These are phyloP conservation scores for Phylloporus rhodoxanthus DNA, from an alignment of 768 basidiomycete species.

Conservation along the genomic window DNA sequence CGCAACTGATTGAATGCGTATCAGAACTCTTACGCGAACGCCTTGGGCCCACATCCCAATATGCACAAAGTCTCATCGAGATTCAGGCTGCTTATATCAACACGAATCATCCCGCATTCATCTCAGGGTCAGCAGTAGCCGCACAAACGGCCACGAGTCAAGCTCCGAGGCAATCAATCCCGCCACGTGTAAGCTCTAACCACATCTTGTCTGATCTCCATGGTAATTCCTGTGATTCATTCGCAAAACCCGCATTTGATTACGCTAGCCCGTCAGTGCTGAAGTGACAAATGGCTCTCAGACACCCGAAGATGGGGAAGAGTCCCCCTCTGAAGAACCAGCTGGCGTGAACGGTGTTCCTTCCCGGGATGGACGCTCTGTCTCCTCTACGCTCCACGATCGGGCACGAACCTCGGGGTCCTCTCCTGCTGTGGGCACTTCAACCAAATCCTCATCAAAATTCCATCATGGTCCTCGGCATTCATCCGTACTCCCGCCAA, in stretches of 20 bases:
- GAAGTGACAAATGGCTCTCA: conserved; percentile 56
- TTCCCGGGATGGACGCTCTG: conserved; percentile 58
- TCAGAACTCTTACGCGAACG: conserved; percentile 93
- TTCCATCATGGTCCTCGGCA: conserved; percentile 31
- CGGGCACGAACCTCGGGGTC: conserved; percentile 50
- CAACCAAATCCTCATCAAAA: conserved; percentile 26
- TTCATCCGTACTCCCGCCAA: conserved; percentile 23
- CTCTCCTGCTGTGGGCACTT: conserved; percentile 22
- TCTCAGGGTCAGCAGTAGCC: conserved; percentile 66
- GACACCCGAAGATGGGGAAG: conserved; percentile 57
- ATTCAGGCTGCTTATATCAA: conserved; percentile 99
- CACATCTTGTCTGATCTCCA: conserved; percentile 10
- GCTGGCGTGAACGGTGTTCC: conserved; percentile 49
- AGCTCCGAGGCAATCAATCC: conserved; percentile 38
- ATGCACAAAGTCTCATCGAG: conserved; percentile 89
- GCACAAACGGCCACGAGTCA: conserved; percentile 43
- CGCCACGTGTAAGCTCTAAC: conserved; percentile 46
- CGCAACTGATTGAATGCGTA: conserved; percentile 93
- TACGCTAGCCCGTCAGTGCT: conserved; percentile 51
- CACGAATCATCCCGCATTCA: conserved; percentile 95
- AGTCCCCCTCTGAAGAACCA: conserved; percentile 53
- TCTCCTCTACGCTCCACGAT: conserved; percentile 73
- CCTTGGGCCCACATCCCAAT: conserved; percentile 94
- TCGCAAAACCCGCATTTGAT: conserved; percentile 2
- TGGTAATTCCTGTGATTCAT: conserved; percentile 12